Conservation (phyloP, 495 filamentous ascomycete species). For the Daldinia bambusicola region DNA sequence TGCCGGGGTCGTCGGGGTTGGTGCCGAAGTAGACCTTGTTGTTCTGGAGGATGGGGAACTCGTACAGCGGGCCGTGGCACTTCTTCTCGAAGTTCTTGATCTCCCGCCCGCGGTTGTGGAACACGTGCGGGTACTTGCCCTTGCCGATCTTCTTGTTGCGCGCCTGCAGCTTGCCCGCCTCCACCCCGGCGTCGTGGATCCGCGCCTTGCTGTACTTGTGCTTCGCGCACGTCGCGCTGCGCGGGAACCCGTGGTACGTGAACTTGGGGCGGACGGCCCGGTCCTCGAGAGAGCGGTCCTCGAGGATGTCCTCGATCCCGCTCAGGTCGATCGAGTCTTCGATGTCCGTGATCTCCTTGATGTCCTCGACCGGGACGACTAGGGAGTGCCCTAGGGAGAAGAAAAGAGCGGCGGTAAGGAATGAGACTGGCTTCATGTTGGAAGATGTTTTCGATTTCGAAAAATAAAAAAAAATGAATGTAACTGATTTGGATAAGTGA, state of each 20-base stretch:
- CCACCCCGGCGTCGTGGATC: conserved; percentile 38
- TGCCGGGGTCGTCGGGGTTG: conserved; percentile 11
- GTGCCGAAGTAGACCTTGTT: conserved; percentile 18
- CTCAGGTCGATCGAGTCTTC: conserved; percentile 25
- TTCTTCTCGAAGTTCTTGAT: conserved; percentile 23
- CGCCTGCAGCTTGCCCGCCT: conserved; percentile 39
- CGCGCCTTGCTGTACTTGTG: conserved; percentile 29
- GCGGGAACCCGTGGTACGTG: conserved; percentile 29
- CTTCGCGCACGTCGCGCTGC: conserved; percentile 34
- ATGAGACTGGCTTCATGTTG: conserved; percentile 20
- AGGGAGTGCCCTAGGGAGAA: conserved; percentile 14
- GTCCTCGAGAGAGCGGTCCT: conserved; percentile 14
- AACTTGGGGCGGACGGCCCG: conserved; percentile 29
- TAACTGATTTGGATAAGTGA: background rate
- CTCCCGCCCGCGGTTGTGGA: conserved; percentile 41
- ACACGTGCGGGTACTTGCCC: conserved; percentile 46
- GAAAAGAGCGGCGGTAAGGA: conserved; percentile 20
- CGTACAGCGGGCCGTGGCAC: conserved; percentile 37
- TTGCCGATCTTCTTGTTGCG: conserved; percentile 34
- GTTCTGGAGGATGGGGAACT: conserved; percentile 45
- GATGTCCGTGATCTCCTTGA: conserved; percentile 3
- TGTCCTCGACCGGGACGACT: conserved; percentile 7
- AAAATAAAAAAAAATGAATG: background rate
- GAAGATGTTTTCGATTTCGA: background rate
- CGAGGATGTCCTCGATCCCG: conserved; percentile 6